A percentile compares a stretch with the other conserved stretches of the same genome.
phyloP scores from a whole-genome alignment of 179 eudicot genomes.

The Corrigiola litoralis region DNA sequence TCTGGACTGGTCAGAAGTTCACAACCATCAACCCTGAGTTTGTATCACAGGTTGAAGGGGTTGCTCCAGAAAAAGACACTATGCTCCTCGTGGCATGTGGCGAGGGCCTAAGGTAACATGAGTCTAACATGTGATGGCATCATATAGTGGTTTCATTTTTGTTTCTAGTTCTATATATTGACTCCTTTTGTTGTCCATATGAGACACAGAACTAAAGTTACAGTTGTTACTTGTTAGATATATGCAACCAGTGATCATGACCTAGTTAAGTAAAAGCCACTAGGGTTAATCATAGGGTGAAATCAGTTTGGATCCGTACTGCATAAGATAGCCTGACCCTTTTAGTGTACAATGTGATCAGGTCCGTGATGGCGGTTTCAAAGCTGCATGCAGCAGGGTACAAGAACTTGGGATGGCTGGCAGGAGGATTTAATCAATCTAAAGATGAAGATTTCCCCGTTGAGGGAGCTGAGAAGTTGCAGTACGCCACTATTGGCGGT shows the following conservation, averaged over 20 bases:
- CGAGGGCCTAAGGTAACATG: constrained; percentile 93
- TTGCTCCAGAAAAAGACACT: constrained; percentile 56
- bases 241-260: background rate
- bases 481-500: constrained; percentile 84
- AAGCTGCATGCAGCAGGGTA: constrained; percentile 74
- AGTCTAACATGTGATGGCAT: too few species aligned
- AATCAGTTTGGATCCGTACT: background rate
- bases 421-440: constrained; percentile 68
- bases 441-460: constrained; percentile 64
- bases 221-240: too few species aligned
- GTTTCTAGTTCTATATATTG: too few species aligned
- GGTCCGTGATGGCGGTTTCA: constrained; percentile 68
- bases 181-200: too few species aligned
- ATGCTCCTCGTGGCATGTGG: constrained; percentile 86
- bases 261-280: too few species aligned
- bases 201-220: background rate
- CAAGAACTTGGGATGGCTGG: constrained; percentile 76
- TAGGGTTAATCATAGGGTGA: too few species aligned
- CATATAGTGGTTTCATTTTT: too few species aligned
- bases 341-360: constrained; percentile 12
- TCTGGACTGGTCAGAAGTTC: constrained; percentile 85
- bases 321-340: background rate
- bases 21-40: constrained; percentile 73
- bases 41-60: constrained; percentile 45
- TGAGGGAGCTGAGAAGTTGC: constrained; percentile 78